Evolutionary conservation across 2,329 filamentous ascomycete species (phyloP), one percentile per base, ranked within the genome.

Genomic region (Sphaerostilbella broomeana): DNA sequence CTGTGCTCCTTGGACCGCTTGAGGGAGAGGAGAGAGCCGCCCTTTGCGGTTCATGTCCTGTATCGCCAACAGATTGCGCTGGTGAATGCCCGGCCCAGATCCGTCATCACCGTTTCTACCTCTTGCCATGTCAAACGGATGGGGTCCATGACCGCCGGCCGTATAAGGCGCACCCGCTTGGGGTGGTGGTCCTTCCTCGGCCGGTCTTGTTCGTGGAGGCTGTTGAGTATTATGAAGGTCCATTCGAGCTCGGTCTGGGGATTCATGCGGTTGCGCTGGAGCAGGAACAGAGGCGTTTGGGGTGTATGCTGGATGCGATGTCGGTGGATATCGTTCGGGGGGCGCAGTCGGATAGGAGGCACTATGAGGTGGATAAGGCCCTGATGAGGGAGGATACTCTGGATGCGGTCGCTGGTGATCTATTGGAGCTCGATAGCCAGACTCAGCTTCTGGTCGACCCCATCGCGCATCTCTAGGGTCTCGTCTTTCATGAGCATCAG

Each of bases 1-100:
- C 58, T 95, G 89, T 1, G 86, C 89, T 16, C 90, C 90, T 57
- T 95, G 89, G 1, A 95, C 89, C 16, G 90, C 89, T 60, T 95
- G 90, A 1, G 90, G 90, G 12, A 95, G 68, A 2, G 90, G 90
- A 7, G 90, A 95, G 26, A 87, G 73, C 34, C 89, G 81, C 2
- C 89, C 89, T 48, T 83, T 84, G 38, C 86, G 79, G 54, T 87
- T 88, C 44, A 82, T 81, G 42, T 86, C 81, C 51, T 94, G 86
- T 9, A 94, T 73, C 3, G 79, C 81, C n/a, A 95, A 68, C 29
- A 94, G 70, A 25, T 76, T 80, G 45, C 84, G 72, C 44, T 71
- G 79, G 33, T 75, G 74, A 7, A 48, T 46, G 38, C 62, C 64
- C 37, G 77, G 70, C 27, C 77, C 69, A 21, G 75, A 70, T 35